phyloP scores from a whole-genome alignment of 1,284 basidiomycete genomes.

The Coniferiporia weirii region DNA sequence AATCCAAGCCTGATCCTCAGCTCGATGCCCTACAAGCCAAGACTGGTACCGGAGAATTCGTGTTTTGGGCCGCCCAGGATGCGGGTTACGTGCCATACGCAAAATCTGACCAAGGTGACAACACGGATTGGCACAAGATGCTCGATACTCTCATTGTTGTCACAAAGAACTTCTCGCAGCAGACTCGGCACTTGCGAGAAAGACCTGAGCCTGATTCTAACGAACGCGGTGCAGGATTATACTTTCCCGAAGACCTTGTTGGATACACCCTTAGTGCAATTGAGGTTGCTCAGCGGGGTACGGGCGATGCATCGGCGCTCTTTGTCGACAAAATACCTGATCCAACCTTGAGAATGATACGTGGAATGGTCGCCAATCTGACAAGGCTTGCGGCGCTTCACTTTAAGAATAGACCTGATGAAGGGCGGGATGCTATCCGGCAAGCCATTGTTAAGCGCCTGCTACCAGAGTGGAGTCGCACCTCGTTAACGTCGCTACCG shows the following conservation, averaged over 20 bases:
- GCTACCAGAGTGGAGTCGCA: slow-evolving; percentile 85
- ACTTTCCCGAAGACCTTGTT: slow-evolving; percentile 86
- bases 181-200: slow-evolving; percentile 70
- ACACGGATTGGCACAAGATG: slow-evolving; percentile 64
- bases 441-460: slow-evolving; percentile 86
- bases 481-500: slow-evolving; percentile 65
- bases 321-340: slow-evolving; percentile 77
- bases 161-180: slow-evolving; percentile 64
- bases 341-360: slow-evolving; percentile 70
- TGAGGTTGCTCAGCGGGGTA: slow-evolving; percentile 77
- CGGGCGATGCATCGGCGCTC: slow-evolving; percentile 42
- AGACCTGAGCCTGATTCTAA: slow-evolving; percentile 65
- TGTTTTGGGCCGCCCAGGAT: slow-evolving; percentile 80
- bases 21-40: slow-evolving; percentile 67
- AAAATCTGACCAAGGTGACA: slow-evolving; percentile 44
- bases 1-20: slow-evolving; percentile 66
- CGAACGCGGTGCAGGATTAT: slow-evolving; percentile 74
- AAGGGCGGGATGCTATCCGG: slow-evolving; percentile 65
- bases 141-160: slow-evolving; percentile 71
- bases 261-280: slow-evolving; percentile 83
- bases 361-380: slow-evolving; percentile 68
- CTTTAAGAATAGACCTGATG: slow-evolving; percentile 61
- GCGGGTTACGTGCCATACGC: slow-evolving; percentile 55
- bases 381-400: slow-evolving; percentile 63
- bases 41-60: slow-evolving; percentile 78